phyloP scores from a whole-genome alignment of 1,284 basidiomycete species.

The Boletus calvinii region DNA sequence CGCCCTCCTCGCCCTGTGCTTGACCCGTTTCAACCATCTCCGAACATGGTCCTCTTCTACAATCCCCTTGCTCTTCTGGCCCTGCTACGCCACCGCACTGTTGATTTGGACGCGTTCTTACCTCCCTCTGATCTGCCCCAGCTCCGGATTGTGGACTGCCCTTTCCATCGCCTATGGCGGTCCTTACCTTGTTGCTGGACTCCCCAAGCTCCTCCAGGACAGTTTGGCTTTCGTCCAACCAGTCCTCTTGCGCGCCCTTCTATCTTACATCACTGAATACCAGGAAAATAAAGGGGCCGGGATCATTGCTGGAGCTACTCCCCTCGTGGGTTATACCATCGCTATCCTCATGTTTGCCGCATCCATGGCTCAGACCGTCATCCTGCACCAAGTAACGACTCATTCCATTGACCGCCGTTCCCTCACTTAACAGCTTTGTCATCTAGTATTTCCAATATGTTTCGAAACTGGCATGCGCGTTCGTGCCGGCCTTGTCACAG shows the following conservation, averaged over 20 bases:
- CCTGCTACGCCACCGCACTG: slow-evolving; percentile 57
- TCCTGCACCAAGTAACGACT: slow-evolving; percentile 74
- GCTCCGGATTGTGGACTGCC: slow-evolving; percentile 62
- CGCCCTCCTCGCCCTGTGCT: slow-evolving; percentile 42
- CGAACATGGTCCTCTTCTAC: slow-evolving; percentile 78
- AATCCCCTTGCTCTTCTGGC: slow-evolving; percentile 82
- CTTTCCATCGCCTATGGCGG: slow-evolving; percentile 78
- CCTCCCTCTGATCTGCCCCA: slow-evolving; percentile 12
- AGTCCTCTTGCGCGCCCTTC: slow-evolving; percentile 78
- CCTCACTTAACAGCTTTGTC: not conserved
- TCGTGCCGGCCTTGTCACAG: slow-evolving; percentile 81
- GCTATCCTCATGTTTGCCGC: slow-evolving; percentile 78
- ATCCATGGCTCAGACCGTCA: slow-evolving; percentile 76
- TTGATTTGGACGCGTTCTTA: slow-evolving; percentile 66
- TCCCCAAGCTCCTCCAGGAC: slow-evolving; percentile 80
- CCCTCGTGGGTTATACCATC: slow-evolving; percentile 70
- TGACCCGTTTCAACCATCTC: slow-evolving; percentile 73
- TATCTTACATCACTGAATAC: slow-evolving; percentile 81
- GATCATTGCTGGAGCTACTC: slow-evolving; percentile 32
- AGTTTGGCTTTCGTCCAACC: slow-evolving; percentile 84
- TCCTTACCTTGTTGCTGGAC: slow-evolving; percentile 68
- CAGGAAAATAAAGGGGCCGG: slow-evolving; percentile 41
- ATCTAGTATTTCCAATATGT: slow-evolving; percentile 75
- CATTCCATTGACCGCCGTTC: not conserved
- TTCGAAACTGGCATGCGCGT: slow-evolving; percentile 91